A percentile compares a stretch with the other conserved stretches of the same genome.
Evolutionary conservation across 2,329 filamentous ascomycete genomes (phyloP).

Genomic region (Coleophoma crateriformis): DNA sequence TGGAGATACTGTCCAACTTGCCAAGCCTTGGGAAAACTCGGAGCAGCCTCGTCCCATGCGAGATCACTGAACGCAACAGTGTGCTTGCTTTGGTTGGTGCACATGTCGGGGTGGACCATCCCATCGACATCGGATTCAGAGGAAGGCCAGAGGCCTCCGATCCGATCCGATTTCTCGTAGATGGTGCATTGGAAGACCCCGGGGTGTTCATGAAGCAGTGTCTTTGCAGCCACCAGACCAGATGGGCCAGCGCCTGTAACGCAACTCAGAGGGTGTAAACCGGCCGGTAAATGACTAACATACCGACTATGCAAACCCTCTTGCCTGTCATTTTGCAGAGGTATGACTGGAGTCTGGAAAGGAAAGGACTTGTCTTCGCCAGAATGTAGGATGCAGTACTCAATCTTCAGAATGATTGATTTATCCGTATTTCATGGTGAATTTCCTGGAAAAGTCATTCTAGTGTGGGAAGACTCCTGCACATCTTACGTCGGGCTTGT

Average conservation of each 20-base stretch:
- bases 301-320: neutral
- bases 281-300: neutral
- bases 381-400: too few relatives aligned
- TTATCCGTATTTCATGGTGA: too few relatives aligned
- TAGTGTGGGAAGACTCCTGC: too few relatives aligned
- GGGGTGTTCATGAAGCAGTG: conserved; percentile 55
- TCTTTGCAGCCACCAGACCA: conserved; percentile 67
- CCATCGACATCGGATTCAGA: conserved; percentile 36
- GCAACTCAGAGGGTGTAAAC: neutral
- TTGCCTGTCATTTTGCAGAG: neutral
- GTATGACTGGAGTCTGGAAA: too few relatives aligned
- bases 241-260: conserved; percentile 58
- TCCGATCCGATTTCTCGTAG: conserved; percentile 58
- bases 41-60: conserved; percentile 56
- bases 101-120: conserved; percentile 60
- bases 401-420: too few relatives aligned
- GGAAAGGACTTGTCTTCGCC: too few relatives aligned
- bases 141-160: conserved; percentile 76
- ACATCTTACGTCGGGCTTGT: too few relatives aligned
- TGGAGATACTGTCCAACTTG: conserved; percentile 70
- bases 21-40: conserved; percentile 71
- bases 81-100: conserved; percentile 71
- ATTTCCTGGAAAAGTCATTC: too few relatives aligned
- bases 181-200: conserved; percentile 61
- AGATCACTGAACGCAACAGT: conserved; percentile 70